These are phyloP conservation scores for Mikania micrantha DNA, from an alignment of 129 eudicot genomes.

Conservation along the genomic window DNA sequence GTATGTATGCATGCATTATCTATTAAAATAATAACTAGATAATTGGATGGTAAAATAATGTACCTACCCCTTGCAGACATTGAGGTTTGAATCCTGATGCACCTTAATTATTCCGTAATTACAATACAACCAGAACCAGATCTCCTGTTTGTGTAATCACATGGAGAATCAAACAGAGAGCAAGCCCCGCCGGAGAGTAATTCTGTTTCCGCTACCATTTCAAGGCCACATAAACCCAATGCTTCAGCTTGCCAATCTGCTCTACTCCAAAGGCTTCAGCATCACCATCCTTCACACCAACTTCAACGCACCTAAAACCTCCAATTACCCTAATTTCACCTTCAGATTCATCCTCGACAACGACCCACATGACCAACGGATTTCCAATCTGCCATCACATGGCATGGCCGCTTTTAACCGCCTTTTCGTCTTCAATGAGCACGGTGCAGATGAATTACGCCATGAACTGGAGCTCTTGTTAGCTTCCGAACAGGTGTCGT, in stretches of 20 bases:
- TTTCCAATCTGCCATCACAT: slow-evolving; percentile 9
- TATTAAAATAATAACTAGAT: no score
- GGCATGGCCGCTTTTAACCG: slow-evolving; percentile 14
- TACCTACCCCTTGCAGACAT: no score
- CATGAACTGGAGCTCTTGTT: slow-evolving; percentile 25
- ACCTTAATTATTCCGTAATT: neutral
- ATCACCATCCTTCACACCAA: slow-evolving; percentile 55
- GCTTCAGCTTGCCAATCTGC: slow-evolving; percentile 57
- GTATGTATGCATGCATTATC: no score
- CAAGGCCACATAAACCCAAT: slow-evolving; percentile 73
- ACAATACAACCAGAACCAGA: no score
- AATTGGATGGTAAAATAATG: no score
- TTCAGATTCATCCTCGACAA: slow-evolving; percentile 34
- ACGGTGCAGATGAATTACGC: slow-evolving; percentile 28
- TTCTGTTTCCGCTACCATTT: slow-evolving; percentile 44
- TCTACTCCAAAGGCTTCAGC: slow-evolving; percentile 50
- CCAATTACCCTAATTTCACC: slow-evolving; percentile 42
- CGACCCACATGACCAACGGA: neutral
- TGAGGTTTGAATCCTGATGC: neutral
- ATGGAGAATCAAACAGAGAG: no score
- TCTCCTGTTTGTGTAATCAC: no score
- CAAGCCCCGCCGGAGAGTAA: slow-evolving; percentile 11
- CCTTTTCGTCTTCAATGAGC: slow-evolving; percentile 22
- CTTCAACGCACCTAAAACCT: slow-evolving; percentile 36
- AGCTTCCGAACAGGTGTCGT: slow-evolving; percentile 28